Base-by-base conservation (phyloP, 2,329 filamentous ascomycete genomes). In the Venturiaceae sp. region DNA sequence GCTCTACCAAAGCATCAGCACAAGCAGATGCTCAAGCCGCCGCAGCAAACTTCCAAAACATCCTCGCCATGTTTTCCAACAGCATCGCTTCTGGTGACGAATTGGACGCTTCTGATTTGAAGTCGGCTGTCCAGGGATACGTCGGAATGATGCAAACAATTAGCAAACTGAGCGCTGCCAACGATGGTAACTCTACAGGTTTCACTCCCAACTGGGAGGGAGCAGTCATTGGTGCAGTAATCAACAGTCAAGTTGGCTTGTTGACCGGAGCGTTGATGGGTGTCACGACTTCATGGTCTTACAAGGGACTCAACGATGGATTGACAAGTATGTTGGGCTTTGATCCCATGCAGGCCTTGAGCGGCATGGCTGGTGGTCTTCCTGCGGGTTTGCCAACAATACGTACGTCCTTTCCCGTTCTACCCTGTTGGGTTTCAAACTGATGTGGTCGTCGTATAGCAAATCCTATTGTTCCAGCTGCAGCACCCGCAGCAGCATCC, bases 171-270 rank as follows among this genome's bases (percentile, higher is more conserved):
- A n/a, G 19, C 3, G 16, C 28, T 4, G 30, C 28, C 19, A 53
- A 32, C 3, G 13, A 23, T 6, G 32, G 36, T 11, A 39, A 39
- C 36, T 39, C 30, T 13, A n/a, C 52, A 16, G 21, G 11, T 5
- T 53, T 53, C 30, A 9, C 3, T 5, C 52, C 52, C n/a, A 53
- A 53, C 32, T 53, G 52, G 52, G 52, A 53, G 21, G 52, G 52
- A 7, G 52, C 52, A 19, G 52, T 30, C 26, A 36, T 53, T 11
- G 52, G 52, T 36, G 52, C 23, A 16, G 30, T 11, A 5, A 30
- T 50, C 23, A n/a, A 2, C 14, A 19, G 16, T 3, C 50, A 19
- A 6, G 30, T 39, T 39, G 36, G 21, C 5, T 13, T 53, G 30
- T 4, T 53, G 11, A 8, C 8, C 8, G 50, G 50, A 5, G 28